Conservation (phyloP, 1,284 basidiomycete genomes). For the Pulchroboletus neoregius region DNA sequence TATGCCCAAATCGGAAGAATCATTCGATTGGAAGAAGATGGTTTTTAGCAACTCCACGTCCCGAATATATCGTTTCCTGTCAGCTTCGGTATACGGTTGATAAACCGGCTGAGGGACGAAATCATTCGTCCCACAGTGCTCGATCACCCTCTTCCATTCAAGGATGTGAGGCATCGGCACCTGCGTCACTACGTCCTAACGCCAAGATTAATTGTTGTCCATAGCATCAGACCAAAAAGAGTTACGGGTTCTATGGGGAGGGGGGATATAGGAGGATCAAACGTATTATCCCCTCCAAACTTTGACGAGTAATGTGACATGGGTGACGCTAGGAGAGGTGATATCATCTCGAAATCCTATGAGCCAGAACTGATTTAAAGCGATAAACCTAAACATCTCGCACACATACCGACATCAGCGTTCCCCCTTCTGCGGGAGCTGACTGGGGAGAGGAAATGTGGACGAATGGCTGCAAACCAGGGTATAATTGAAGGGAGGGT, state of each 20-base stretch:
- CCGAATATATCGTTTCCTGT: constrained; percentile 67
- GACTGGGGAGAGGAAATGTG: constrained; percentile 15
- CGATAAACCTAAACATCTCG: background rate
- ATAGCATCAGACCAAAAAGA: background rate
- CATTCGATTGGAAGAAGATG: constrained; percentile 54
- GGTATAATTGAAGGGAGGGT: constrained; percentile 6
- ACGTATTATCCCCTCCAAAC: constrained; percentile 1
- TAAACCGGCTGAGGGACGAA: constrained; percentile 66
- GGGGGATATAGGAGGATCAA: background rate
- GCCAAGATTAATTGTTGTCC: constrained; percentile 7
- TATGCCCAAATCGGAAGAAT: constrained; percentile 54
- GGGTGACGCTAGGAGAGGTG: constrained; percentile 14
- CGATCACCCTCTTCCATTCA: constrained; percentile 26
- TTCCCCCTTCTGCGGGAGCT: constrained; percentile 4
- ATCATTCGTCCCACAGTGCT: constrained; percentile 35
- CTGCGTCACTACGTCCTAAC: constrained; percentile 25
- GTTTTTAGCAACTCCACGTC: constrained; percentile 58
- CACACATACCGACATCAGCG: constrained; percentile 13
- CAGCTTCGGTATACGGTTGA: constrained; percentile 68
- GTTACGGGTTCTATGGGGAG: constrained; percentile 15
- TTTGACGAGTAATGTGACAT: constrained; percentile 6
- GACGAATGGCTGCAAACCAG: constrained; percentile 2
- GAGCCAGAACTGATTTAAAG: background rate
- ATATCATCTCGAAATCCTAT: constrained; percentile 13
- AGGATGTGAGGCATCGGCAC: constrained; percentile 25